Conservation (phyloP, 768 basidiomycete species). For the Rhodotorula toruloides region DNA sequence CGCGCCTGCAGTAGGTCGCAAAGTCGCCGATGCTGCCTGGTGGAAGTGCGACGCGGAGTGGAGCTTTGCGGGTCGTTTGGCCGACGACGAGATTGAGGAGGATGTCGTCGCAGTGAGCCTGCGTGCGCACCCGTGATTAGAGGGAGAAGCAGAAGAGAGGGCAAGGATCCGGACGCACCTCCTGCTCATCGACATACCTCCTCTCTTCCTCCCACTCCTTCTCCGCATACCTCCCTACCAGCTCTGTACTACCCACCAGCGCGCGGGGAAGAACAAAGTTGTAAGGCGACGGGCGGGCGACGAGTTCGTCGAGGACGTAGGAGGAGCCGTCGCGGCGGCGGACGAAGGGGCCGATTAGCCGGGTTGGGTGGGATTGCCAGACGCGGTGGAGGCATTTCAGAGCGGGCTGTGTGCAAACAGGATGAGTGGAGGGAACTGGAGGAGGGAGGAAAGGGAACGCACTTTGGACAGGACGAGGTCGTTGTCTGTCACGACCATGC, state of each 20-base stretch:
- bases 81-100: background rate
- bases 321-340: background rate
- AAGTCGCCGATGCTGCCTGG: background rate
- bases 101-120: slow-evolving; percentile 11
- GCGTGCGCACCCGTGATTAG: background rate
- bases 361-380: background rate
- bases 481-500: background rate
- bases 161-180: background rate
- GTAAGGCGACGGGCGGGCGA: background rate
- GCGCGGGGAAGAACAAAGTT: background rate
- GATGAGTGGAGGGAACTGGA: background rate
- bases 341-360: slow-evolving; percentile 1
- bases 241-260: background rate
- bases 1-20: background rate
- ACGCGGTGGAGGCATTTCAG: background rate
- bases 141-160: background rate
- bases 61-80: background rate
- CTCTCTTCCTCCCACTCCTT: background rate
- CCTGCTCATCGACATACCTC: background rate
- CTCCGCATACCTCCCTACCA: background rate
- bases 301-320: slow-evolving; percentile 8
- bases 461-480: background rate
- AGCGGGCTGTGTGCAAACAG: background rate
- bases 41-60: background rate
- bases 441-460: background rate